Conservation (phyloP, 306 rosid species). For the Prunus davidiana region DNA sequence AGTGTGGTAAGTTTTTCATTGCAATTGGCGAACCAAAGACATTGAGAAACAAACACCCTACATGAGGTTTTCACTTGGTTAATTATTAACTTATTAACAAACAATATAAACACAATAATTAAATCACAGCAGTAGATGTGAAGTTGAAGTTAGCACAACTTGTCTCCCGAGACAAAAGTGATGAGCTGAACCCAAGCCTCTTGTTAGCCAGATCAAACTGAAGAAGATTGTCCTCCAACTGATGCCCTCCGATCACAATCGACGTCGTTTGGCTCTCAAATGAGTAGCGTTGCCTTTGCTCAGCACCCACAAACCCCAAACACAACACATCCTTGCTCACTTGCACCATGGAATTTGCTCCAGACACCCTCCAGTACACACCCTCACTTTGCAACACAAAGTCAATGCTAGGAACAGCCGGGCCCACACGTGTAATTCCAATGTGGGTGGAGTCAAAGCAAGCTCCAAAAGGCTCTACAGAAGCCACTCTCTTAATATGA, state of each 20-base stretch:
- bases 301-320: slow-evolving; percentile 16
- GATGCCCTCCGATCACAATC: slow-evolving; percentile 56
- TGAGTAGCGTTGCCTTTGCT: background rate
- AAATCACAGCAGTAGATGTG: slow-evolving; percentile 10
- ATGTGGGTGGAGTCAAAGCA: slow-evolving; percentile 35
- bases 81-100: no score
- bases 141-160: slow-evolving; percentile 59
- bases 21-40: no score
- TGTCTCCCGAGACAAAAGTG: slow-evolving; percentile 27
- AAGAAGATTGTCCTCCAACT: slow-evolving; percentile 52
- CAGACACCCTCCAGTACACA: slow-evolving; percentile 45
- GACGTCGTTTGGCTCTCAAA: slow-evolving; percentile 26
- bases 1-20: no score
- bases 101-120: no score
- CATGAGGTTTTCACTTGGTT: no score
- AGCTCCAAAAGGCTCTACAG: slow-evolving; percentile 46
- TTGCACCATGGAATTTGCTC: slow-evolving; percentile 59
- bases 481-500: slow-evolving; percentile 19
- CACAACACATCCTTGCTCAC: slow-evolving; percentile 8
- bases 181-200: slow-evolving; percentile 55
- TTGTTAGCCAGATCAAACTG: slow-evolving; percentile 45
- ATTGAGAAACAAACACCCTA: no score
- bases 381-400: slow-evolving; percentile 38
- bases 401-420: slow-evolving; percentile 39
- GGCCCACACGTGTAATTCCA: slow-evolving; percentile 34